These are phyloP conservation scores for Cinnamomum chago DNA, from an alignment of 164 flowering plant species.

Conservation along the genomic window DNA sequence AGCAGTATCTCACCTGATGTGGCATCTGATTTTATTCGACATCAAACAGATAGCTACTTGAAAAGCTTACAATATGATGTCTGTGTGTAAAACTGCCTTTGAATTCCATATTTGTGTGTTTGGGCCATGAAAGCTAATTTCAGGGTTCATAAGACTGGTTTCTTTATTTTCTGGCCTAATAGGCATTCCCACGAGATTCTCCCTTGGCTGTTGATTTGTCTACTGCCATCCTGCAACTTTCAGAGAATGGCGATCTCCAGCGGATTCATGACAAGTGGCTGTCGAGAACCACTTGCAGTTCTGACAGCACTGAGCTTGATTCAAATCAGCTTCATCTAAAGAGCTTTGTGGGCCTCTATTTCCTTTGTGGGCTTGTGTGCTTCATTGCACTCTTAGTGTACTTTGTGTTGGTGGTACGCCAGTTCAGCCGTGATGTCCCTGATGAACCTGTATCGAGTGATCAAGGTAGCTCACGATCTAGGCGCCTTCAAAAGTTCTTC, in stretches of 20 bases:
- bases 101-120: not conserved
- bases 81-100: not conserved
- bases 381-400: constrained; percentile 48
- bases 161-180: not conserved
- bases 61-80: not conserved
- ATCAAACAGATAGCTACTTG: not conserved
- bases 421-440: constrained; percentile 32
- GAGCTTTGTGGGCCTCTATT: constrained; percentile 83
- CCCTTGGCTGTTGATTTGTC: constrained; percentile 81
- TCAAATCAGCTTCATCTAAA: constrained; percentile 52
- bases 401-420: constrained; percentile 31
- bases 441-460: constrained; percentile 24
- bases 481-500: constrained; percentile 45
- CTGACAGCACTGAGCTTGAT: constrained; percentile 24
- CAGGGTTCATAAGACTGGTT: not conserved
- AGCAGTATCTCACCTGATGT: not conserved
- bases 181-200: constrained; percentile 91
- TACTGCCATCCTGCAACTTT: constrained; percentile 71
- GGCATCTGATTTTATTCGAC: not conserved
- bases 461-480: constrained; percentile 26
- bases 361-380: constrained; percentile 64
- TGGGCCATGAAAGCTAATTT: not conserved
- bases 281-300: constrained; percentile 33
- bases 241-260: constrained; percentile 82
- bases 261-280: constrained; percentile 79